Evolutionary conservation across 2,329 filamentous ascomycete species (phyloP).

Genomic region (Exophiala alcalophila): DNA sequence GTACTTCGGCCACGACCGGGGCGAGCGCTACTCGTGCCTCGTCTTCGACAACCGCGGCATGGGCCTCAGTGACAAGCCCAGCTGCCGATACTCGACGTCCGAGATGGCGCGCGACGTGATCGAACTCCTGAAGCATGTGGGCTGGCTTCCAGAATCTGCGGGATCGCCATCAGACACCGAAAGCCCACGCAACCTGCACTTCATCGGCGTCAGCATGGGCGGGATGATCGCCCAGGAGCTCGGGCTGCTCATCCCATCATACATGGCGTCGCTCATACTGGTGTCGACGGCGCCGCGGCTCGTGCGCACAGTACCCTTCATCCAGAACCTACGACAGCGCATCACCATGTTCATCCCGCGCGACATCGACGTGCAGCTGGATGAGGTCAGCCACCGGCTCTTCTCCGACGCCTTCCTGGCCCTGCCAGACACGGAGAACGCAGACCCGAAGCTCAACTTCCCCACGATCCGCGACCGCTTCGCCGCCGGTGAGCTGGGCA

Average conservation of each 20-base stretch:
- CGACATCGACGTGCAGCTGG: constrained; percentile 63
- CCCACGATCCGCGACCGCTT: constrained; percentile 77
- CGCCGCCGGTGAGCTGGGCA: constrained; percentile 72
- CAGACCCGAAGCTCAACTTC: constrained; percentile 48
- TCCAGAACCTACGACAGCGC: constrained; percentile 62
- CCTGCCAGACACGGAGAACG: constrained; percentile 32
- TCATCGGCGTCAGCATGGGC: constrained; percentile 78
- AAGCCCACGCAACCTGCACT: constrained; percentile 57
- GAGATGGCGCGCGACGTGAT: constrained; percentile 79
- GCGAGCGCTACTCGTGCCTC: constrained; percentile 67
- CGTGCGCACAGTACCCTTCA: constrained; percentile 56
- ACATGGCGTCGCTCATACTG: constrained; percentile 51
- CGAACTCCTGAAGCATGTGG: constrained; percentile 66
- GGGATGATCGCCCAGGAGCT: constrained; percentile 92
- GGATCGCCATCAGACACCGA: constrained; percentile 20
- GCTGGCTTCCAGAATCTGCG: constrained; percentile 54
- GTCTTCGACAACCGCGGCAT: constrained; percentile 83
- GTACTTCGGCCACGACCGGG: constrained; percentile 69
- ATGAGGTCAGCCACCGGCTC: constrained; percentile 61
- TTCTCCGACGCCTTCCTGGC: constrained; percentile 60
- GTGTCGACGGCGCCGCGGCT: constrained; percentile 61
- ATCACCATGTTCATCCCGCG: constrained; percentile 65
- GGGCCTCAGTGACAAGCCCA: constrained; percentile 73
- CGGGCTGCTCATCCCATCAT: constrained; percentile 35
- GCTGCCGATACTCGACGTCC: constrained; percentile 73